These are phyloP conservation scores for Sorghum bicolor DNA, from an alignment of 176 grass and related monocot species.

Conservation along the genomic window Sorghum_bicolor_NCBIv3 NC_012879.2:59501001-59501500, in stretches of 20 bases:
- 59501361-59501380: not conserved
- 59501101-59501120: not conserved
- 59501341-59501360: not conserved
- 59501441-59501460: not conserved
- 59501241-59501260: too few relatives aligned
- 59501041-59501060: not conserved
- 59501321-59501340: not conserved
- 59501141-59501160: not conserved
- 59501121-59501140: not conserved
- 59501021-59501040: not conserved
- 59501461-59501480: not conserved
- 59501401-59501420: not conserved
- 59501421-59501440: not conserved
- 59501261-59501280: not conserved
- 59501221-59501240: not conserved
- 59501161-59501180: not conserved
- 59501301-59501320: not conserved
- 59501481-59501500: conserved; percentile 10
- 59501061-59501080: too few relatives aligned
- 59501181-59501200: not conserved
- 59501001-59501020: not conserved
- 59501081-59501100: not conserved
- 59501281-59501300: not conserved
- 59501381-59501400: not conserved
- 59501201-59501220: conserved; percentile 1